Evolutionary conservation across 805 yeast genomes (phyloP).

Genomic region (Candida multigemmis): DNA sequence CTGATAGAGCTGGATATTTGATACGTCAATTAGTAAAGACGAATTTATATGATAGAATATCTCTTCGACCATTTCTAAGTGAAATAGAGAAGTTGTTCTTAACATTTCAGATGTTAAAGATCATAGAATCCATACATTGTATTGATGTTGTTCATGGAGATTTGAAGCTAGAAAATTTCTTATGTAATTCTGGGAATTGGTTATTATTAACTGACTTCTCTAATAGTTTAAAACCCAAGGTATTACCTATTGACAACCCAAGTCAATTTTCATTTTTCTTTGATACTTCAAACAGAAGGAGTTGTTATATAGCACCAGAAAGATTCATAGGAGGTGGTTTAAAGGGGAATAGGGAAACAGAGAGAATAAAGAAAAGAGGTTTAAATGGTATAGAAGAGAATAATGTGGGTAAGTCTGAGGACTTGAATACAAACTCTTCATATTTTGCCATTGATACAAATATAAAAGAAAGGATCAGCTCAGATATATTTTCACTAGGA

Average conservation of each 20-base stretch:
- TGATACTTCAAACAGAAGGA: slow-evolving; percentile 79
- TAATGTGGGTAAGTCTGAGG: slow-evolving; percentile 22
- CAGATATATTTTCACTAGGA: slow-evolving; percentile 76
- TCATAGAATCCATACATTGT: slow-evolving; percentile 56
- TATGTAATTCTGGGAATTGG: slow-evolving; percentile 90
- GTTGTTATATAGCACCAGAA: slow-evolving; percentile 93
- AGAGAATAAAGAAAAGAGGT: slow-evolving; percentile 9
- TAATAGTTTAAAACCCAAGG: slow-evolving; percentile 65
- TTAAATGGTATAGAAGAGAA: slow-evolving; percentile 17
- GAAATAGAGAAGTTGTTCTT: slow-evolving; percentile 78
- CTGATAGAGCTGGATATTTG: slow-evolving; percentile 86
- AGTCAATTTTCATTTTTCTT: slow-evolving; percentile 86
- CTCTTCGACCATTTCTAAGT: slow-evolving; percentile 82
- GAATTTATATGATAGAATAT: slow-evolving; percentile 78
- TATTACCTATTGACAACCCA: slow-evolving; percentile 87
- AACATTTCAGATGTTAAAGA: slow-evolving; percentile 66
- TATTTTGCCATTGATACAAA: no score
- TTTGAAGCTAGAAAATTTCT: slow-evolving; percentile 79
- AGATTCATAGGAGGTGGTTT: slow-evolving; percentile 44
- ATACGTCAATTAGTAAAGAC: slow-evolving; percentile 74
- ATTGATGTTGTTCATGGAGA: slow-evolving; percentile 74
- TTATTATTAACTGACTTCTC: slow-evolving; percentile 76
- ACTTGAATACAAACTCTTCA: no score
- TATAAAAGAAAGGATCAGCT: no score
- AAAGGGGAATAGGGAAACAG: slow-evolving; percentile 7